phyloP scores from a whole-genome alignment of 768 basidiomycete genomes.

The Tricholoma hemisulphureum region DNA sequence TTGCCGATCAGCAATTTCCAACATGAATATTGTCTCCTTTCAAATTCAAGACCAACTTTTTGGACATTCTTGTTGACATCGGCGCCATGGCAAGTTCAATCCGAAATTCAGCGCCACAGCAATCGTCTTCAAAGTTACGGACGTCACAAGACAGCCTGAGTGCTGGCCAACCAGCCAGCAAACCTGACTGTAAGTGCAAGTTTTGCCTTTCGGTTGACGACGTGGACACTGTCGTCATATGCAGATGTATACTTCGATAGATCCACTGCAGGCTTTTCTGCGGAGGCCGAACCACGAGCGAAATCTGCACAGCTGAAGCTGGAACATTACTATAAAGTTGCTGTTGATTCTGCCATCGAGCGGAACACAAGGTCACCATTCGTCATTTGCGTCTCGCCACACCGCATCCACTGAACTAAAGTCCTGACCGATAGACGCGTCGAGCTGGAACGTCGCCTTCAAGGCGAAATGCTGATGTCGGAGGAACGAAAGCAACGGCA shows the following conservation, averaged over 20 bases:
- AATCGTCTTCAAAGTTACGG: constrained; percentile 16
- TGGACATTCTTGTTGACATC: neutral
- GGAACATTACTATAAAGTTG: constrained; percentile 95
- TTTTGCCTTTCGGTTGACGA: neutral
- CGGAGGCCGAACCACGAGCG: constrained; percentile 77
- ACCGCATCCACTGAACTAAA: neutral
- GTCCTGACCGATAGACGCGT: constrained; percentile 60
- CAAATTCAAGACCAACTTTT: neutral
- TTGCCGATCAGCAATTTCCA: neutral
- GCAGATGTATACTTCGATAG: constrained; percentile 91
- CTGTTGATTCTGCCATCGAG: constrained; percentile 93
- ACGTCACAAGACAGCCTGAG: constrained; percentile 8
- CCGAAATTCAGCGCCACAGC: constrained; percentile 10
- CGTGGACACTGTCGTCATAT: constrained; percentile 17
- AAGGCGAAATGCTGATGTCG: constrained; percentile 62
- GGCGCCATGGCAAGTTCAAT: constrained; percentile 12
- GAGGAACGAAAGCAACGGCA: constrained; percentile 88
- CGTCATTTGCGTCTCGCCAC: constrained; percentile 10
- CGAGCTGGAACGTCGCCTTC: constrained; percentile 79
- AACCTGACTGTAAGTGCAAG: constrained; percentile 34
- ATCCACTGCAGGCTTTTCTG: constrained; percentile 70
- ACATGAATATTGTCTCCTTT: neutral
- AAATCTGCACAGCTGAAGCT: constrained; percentile 93
- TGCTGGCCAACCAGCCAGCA: constrained; percentile 15
- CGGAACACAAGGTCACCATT: constrained; percentile 76